Conservation (phyloP, 2,329 filamentous ascomycete genomes). For the Ophiosphaerella herpotricha region DNA sequence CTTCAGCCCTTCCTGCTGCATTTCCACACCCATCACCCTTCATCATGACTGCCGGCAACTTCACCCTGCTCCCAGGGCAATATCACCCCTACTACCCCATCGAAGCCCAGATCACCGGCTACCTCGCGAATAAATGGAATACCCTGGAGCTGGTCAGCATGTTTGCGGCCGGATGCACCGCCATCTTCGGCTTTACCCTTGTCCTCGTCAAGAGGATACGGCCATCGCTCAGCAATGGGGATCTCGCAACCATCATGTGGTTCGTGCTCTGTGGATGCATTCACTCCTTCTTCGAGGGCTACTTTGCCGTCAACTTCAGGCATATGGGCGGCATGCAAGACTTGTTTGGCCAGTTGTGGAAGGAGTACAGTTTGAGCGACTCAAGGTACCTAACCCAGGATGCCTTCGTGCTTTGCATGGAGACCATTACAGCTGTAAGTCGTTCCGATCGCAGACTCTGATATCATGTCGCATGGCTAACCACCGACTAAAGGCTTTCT, state of each 20-base stretch:
- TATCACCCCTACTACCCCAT: constrained; percentile 74
- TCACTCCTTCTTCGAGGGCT: constrained; percentile 84
- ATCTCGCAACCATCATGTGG: constrained; percentile 70
- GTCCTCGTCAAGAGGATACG: constrained; percentile 58
- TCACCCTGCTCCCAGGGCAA: constrained; percentile 17
- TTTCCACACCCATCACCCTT: not conserved
- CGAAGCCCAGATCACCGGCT: constrained; percentile 64
- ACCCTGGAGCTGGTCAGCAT: constrained; percentile 62
- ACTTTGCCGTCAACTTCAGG: constrained; percentile 74
- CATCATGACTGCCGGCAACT: constrained; percentile 18
- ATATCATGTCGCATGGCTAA: not conserved
- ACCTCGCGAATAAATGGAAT: constrained; percentile 67
- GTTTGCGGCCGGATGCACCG: constrained; percentile 62
- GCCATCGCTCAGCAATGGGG: constrained; percentile 57
- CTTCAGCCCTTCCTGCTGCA: not conserved
- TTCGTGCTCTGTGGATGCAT: constrained; percentile 75
- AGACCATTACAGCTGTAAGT: constrained; percentile 77
- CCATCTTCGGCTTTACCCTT: constrained; percentile 63
- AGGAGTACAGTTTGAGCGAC: constrained; percentile 87
- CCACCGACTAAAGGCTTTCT: constrained; percentile 53
- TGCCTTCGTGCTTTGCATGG: constrained; percentile 84
- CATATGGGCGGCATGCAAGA: constrained; percentile 70
- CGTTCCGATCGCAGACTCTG: not conserved
- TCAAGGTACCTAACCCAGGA: constrained; percentile 80
- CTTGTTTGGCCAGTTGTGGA: constrained; percentile 85